phyloP scores from a whole-genome alignment of 352 stramenopile genomes.

The Globisporangium cederbergense region DNA sequence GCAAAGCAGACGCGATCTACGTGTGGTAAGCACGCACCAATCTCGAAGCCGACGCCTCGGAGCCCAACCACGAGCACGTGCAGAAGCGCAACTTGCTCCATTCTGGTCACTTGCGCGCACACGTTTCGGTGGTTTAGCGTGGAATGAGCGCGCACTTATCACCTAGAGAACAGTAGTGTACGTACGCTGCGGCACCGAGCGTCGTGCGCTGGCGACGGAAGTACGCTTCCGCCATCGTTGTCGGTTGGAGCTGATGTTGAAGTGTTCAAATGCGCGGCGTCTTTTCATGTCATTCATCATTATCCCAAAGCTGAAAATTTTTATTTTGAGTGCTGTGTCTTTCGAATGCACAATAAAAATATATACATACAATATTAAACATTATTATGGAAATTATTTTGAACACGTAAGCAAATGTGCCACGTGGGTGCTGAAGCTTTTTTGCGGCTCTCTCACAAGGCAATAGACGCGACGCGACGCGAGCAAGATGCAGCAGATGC shows the following conservation, averaged over 20 bases:
- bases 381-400: no score
- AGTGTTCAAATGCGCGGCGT: background rate
- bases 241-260: background rate
- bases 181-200: conserved; percentile 23
- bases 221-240: conserved; percentile 21
- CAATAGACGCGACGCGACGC: background rate
- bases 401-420: no score
- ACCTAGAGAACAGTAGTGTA: background rate
- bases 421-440: no score
- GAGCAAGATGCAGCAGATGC: conserved; percentile 29
- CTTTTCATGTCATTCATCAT: no score
- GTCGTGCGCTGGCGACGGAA: conserved; percentile 30
- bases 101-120: conserved; percentile 18
- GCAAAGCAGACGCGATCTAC: background rate
- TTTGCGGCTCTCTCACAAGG: background rate
- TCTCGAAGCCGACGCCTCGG: conserved; percentile 37
- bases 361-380: no score
- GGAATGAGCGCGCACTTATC: background rate
- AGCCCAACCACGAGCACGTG: conserved; percentile 44
- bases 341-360: background rate
- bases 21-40: conserved; percentile 18
- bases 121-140: background rate
- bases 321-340: background rate
- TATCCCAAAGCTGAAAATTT: background rate
- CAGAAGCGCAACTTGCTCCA: conserved; percentile 39